These are phyloP conservation scores for Schizophyllum amplum DNA, from an alignment of 1,284 basidiomycete genomes.

Conservation along the genomic window DNA sequence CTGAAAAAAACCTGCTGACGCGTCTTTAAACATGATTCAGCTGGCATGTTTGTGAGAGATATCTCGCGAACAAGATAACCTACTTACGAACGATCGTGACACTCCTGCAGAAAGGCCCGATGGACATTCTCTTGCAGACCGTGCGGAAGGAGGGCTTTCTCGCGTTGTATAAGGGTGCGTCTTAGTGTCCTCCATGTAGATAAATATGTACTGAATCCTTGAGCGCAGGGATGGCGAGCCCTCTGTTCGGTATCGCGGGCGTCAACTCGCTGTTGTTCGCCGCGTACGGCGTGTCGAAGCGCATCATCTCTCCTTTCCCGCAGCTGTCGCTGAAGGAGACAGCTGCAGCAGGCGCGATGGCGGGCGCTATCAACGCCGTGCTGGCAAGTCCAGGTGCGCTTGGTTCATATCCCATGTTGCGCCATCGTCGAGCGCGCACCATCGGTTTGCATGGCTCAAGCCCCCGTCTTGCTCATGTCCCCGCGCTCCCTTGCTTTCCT, in stretches of 20 bases:
- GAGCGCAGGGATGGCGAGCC: slow-evolving; percentile 84
- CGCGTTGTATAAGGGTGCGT: slow-evolving; percentile 83
- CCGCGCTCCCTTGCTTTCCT: too few relatives aligned
- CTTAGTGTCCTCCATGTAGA: background rate
- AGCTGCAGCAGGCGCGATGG: slow-evolving; percentile 83
- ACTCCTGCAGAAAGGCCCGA: slow-evolving; percentile 69
- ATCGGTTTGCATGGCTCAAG: too few relatives aligned
- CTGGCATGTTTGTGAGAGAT: slow-evolving; percentile 79
- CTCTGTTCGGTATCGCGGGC: slow-evolving; percentile 89
- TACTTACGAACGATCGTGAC: too few relatives aligned
- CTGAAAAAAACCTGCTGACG: background rate
- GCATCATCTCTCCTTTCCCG: slow-evolving; percentile 83
- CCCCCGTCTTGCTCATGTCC: too few relatives aligned
- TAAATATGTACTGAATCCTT: background rate
- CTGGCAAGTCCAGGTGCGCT: slow-evolving; percentile 78
- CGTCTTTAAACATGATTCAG: slow-evolving; percentile 26
- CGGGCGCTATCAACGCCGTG: slow-evolving; percentile 83
- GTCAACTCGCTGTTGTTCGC: slow-evolving; percentile 96
- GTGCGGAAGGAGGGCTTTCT: slow-evolving; percentile 83
- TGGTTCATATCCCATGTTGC: background rate
- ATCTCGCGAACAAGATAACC: too few relatives aligned
- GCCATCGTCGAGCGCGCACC: too few relatives aligned
- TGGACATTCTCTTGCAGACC: slow-evolving; percentile 82
- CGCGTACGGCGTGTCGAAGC: slow-evolving; percentile 76
- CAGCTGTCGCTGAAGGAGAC: slow-evolving; percentile 74